Evolutionary conservation across 352 stramenopile genomes (phyloP).

Genomic region (Globisporangium camurandrum): DNA sequence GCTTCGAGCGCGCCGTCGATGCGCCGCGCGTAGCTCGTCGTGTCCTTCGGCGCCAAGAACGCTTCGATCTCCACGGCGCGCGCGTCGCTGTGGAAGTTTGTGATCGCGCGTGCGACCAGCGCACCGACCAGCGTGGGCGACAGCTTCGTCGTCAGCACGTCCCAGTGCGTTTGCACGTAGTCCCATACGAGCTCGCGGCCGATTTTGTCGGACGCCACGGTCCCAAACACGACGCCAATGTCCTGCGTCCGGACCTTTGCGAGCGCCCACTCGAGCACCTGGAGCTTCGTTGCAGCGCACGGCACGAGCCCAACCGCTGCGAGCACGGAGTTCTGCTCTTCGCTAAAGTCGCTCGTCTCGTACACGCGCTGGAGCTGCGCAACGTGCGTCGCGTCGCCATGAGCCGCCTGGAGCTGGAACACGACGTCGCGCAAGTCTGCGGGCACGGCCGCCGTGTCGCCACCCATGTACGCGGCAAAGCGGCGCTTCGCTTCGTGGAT

Average conservation of each 20-base stretch:
- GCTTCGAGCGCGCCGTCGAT: constrained; percentile 50
- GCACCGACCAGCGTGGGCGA: constrained; percentile 42
- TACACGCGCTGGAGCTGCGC: constrained; percentile 59
- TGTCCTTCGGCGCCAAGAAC: constrained; percentile 52
- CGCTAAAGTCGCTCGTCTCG: constrained; percentile 49
- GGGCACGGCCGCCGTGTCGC: constrained; percentile 33
- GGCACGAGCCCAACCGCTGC: constrained; percentile 42
- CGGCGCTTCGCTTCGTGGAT: constrained; percentile 47
- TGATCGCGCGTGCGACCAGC: constrained; percentile 32
- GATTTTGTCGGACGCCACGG: constrained; percentile 38
- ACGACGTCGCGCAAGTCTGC: constrained; percentile 52
- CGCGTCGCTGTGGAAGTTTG: constrained; percentile 35
- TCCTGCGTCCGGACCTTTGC: constrained; percentile 63
- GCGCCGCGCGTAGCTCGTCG: constrained; percentile 40
- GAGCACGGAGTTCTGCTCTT: constrained; percentile 63
- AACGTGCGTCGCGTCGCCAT: constrained; percentile 30
- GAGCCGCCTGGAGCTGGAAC: constrained; percentile 37
- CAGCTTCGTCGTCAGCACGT: constrained; percentile 44
- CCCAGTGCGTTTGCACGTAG: constrained; percentile 61
- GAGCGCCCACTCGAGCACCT: constrained; percentile 73
- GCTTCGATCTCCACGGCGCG: constrained; percentile 45
- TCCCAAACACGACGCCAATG: constrained; percentile 38
- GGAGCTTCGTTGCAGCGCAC: constrained; percentile 28
- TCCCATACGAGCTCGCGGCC: constrained; percentile 55
- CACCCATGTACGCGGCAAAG: constrained; percentile 41